Evolutionary conservation across 176 grass and related monocot species (phyloP).

Genomic region (Avena sativa): DNA sequence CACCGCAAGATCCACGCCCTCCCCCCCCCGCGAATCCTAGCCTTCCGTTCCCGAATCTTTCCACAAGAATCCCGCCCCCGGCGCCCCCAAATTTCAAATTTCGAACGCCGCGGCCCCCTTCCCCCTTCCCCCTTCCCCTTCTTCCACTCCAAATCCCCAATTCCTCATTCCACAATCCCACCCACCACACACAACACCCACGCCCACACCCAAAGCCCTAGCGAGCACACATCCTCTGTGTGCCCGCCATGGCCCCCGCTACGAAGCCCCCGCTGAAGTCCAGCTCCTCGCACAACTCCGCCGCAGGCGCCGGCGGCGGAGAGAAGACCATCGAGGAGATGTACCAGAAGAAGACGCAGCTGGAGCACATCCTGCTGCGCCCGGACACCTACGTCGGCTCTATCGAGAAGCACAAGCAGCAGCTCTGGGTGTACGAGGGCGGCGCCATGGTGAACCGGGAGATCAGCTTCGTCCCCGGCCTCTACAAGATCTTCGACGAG

Average conservation of each 20-base stretch:
- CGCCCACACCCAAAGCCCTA: neutral
- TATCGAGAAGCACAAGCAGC: slow-evolving; percentile 70
- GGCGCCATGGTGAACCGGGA: slow-evolving; percentile 60
- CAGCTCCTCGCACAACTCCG: slow-evolving; percentile 68
- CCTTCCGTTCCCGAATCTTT: too few relatives aligned
- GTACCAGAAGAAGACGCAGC: slow-evolving; percentile 54
- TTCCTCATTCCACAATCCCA: too few relatives aligned
- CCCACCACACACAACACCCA: too few relatives aligned
- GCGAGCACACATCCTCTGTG: slow-evolving; percentile 50
- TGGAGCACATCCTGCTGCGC: slow-evolving; percentile 83
- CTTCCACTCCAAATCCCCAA: too few relatives aligned
- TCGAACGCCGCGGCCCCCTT: too few relatives aligned
- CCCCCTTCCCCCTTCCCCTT: too few relatives aligned
- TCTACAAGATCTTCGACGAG: slow-evolving; percentile 98
- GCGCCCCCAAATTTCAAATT: too few relatives aligned
- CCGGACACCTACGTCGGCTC: slow-evolving; percentile 90
- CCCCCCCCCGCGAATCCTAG: too few relatives aligned
- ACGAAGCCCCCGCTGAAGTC: slow-evolving; percentile 59
- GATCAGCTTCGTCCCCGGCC: slow-evolving; percentile 78
- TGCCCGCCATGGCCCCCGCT: slow-evolving; percentile 44
- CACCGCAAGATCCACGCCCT: too few relatives aligned
- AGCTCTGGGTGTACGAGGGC: slow-evolving; percentile 75
- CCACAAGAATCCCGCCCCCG: too few relatives aligned
- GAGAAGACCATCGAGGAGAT: slow-evolving; percentile 81
- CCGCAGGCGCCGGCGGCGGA: slow-evolving; percentile 27